A percentile compares a stretch with the other conserved stretches of the same genome.
Evolutionary conservation across 768 basidiomycete genomes (phyloP).

Genomic region (Podaxis pistillaris): DNA sequence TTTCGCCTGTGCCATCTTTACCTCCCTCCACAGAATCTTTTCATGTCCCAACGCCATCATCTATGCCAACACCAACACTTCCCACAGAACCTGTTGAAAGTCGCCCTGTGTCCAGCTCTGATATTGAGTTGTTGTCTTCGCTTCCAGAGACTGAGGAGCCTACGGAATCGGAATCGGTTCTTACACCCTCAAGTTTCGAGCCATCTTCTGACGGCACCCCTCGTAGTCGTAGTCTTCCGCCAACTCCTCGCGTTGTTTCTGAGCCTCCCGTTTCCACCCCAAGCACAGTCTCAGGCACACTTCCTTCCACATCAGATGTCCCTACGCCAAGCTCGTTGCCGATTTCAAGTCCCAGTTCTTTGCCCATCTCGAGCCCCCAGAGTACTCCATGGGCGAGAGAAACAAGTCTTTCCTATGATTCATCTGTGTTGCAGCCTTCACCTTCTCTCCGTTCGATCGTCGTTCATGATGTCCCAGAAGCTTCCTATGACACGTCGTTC

Average conservation of each 20-base stretch:
- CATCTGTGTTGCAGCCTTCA: slow-evolving; percentile 70
- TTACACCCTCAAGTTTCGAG: slow-evolving; percentile 8
- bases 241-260: not conserved
- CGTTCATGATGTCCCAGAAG: slow-evolving; percentile 60
- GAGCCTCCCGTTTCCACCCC: slow-evolving; percentile 20
- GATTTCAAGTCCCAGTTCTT: slow-evolving; percentile 19
- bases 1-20: slow-evolving; percentile 18
- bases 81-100: not conserved
- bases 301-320: slow-evolving; percentile 19
- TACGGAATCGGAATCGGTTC: not conserved
- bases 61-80: slow-evolving; percentile 25
- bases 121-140: slow-evolving; percentile 13
- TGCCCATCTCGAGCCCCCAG: slow-evolving; percentile 26
- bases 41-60: slow-evolving; percentile 32
- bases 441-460: slow-evolving; percentile 54
- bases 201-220: slow-evolving; percentile 1
- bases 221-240: not conserved
- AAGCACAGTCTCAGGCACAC: slow-evolving; percentile 20
- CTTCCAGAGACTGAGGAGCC: slow-evolving; percentile 12
- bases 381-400: slow-evolving; percentile 55
- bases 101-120: not conserved
- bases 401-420: slow-evolving; percentile 72
- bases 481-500: slow-evolving; percentile 73
- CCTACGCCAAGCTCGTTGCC: slow-evolving; percentile 20
- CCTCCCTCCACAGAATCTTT: slow-evolving; percentile 37